Conservation (phyloP, 371 early-diverging fungal genomes). For the Blakeslea trispora region DNA sequence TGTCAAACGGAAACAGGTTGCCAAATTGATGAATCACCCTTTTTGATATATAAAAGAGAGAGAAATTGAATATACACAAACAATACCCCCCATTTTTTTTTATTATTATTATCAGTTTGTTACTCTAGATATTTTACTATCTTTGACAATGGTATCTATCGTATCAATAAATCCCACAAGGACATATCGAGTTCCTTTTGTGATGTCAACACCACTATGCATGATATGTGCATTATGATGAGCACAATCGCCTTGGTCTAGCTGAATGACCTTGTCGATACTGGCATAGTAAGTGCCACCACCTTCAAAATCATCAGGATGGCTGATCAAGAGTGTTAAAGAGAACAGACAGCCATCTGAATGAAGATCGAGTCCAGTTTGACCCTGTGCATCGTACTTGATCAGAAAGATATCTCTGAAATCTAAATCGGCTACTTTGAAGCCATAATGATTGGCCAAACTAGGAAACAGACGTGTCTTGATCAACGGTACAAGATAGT, state of each 20-base stretch:
- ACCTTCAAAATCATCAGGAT: constrained; percentile 55
- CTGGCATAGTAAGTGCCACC: constrained; percentile 59
- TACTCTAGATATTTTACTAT: constrained; percentile 12
- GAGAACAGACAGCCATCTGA: constrained; percentile 65
- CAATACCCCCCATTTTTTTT: too few relatives aligned
- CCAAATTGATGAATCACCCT: neutral
- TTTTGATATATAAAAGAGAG: too few relatives aligned
- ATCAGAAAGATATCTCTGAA: constrained; percentile 64
- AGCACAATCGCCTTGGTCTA: constrained; percentile 53
- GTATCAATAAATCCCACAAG: constrained; percentile 66
- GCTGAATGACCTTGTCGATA: constrained; percentile 29
- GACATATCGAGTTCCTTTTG: constrained; percentile 46
- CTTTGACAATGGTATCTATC: constrained; percentile 41
- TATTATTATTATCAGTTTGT: too few relatives aligned
- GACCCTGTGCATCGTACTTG: constrained; percentile 47
- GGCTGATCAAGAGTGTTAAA: constrained; percentile 57
- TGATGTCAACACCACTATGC: constrained; percentile 55
- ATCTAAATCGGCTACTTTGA: constrained; percentile 42
- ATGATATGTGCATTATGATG: constrained; percentile 53
- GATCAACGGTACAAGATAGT: constrained; percentile 23
- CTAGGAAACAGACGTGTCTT: constrained; percentile 21
- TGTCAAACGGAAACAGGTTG: constrained; percentile 15
- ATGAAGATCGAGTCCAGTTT: constrained; percentile 50
- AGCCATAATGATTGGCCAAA: constrained; percentile 34
- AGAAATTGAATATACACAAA: too few relatives aligned